Evolutionary conservation across 2,329 filamentous ascomycete genomes (phyloP).

Genomic region (Talaromyces sp.): DNA sequence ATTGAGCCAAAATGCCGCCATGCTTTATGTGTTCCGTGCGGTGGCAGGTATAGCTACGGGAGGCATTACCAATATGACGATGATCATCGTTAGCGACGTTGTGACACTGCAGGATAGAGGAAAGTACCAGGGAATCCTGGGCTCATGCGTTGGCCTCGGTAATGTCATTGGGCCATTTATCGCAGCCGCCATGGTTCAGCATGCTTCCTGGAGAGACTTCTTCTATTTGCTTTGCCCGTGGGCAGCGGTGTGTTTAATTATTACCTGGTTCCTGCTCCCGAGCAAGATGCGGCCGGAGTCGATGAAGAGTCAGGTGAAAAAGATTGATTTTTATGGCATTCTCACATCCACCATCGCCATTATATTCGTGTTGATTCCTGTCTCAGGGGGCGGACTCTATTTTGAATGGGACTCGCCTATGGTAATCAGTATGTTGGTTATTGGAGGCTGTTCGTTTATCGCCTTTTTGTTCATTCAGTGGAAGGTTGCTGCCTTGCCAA

Average conservation of each 20-base stretch:
- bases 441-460: slow-evolving; percentile 44
- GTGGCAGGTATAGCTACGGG: slow-evolving; percentile 59
- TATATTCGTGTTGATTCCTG: slow-evolving; percentile 58
- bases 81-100: slow-evolving; percentile 60
- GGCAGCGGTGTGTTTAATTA: slow-evolving; percentile 41
- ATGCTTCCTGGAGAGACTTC: slow-evolving; percentile 41
- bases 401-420: slow-evolving; percentile 54
- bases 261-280: slow-evolving; percentile 50
- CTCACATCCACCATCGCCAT: slow-evolving; percentile 52
- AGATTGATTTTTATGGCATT: slow-evolving; percentile 57
- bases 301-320: slow-evolving; percentile 45
- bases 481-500: slow-evolving; percentile 52
- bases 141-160: slow-evolving; percentile 40
- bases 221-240: slow-evolving; percentile 52
- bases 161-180: slow-evolving; percentile 46
- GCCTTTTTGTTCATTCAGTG: slow-evolving; percentile 53
- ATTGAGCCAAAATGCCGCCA: slow-evolving; percentile 49
- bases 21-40: slow-evolving; percentile 59
- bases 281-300: slow-evolving; percentile 45
- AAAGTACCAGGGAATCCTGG: slow-evolving; percentile 48
- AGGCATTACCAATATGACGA: slow-evolving; percentile 54
- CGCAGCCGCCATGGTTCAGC: slow-evolving; percentile 41
- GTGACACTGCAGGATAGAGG: slow-evolving; percentile 56
- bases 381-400: slow-evolving; percentile 57
- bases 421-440: slow-evolving; percentile 55